Conservation (phyloP, 2,329 filamentous ascomycete genomes). For the Rutstroemia sp. region DNA sequence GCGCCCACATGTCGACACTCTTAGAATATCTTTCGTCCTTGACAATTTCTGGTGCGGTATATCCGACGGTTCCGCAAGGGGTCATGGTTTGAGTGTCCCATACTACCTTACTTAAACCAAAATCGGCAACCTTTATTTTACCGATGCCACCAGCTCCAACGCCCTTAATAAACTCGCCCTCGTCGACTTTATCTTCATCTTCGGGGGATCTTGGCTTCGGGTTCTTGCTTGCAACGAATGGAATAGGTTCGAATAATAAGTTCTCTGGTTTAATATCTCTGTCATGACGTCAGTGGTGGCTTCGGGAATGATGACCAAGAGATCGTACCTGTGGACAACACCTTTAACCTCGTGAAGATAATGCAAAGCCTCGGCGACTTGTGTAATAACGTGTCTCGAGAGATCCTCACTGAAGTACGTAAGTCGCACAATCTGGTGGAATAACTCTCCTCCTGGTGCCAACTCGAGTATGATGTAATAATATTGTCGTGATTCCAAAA, state of each 20-base stretch:
- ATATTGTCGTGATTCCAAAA: conserved; percentile 87
- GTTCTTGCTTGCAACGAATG: conserved; percentile 70
- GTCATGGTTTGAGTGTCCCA: conserved; percentile 99
- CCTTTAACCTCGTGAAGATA: conserved; percentile 93
- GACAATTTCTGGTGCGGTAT: conserved; percentile 96
- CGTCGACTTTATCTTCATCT: conserved; percentile 95
- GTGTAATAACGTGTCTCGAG: conserved; percentile 86
- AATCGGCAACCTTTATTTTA: conserved; percentile 94
- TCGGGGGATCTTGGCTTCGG: conserved; percentile 78
- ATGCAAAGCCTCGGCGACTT: conserved; percentile 89
- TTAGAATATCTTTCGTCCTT: conserved; percentile 99
- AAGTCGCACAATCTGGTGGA: conserved; percentile 95
- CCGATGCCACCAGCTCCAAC: conserved; percentile 86
- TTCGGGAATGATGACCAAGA: neutral
- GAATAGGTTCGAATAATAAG: conserved; percentile 82
- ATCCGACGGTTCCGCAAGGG: conserved; percentile 96
- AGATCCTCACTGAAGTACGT: conserved; percentile 98
- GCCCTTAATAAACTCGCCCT: conserved; percentile 83
- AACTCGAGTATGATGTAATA: conserved; percentile 97
- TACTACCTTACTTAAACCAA: conserved; percentile 93
- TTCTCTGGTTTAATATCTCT: conserved; percentile 99
- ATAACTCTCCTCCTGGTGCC: conserved; percentile 90
- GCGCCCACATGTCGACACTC: conserved; percentile 98
- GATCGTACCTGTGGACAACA: conserved; percentile 85
- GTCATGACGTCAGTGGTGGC: conserved; percentile 29